Evolutionary conservation across 106 monocot species (phyloP).

Genomic region (Apostasia shenzhenica): DNA sequence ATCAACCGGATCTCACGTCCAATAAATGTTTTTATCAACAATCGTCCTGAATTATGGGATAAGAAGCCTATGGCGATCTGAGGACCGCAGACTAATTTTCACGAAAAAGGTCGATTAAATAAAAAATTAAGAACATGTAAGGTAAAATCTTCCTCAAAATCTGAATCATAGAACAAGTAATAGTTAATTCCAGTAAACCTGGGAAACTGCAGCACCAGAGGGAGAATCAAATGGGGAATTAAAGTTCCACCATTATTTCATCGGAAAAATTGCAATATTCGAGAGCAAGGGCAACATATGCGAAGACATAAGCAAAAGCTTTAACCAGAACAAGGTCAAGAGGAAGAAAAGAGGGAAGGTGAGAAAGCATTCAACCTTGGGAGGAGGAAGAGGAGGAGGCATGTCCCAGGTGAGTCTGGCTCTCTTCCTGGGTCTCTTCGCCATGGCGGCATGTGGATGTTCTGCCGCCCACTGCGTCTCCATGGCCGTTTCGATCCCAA

Average conservation of each 20-base stretch:
- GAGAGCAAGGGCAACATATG: background rate
- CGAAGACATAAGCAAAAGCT: background rate
- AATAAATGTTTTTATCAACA: background rate
- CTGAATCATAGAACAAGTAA: too few relatives aligned
- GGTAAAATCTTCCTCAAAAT: too few relatives aligned
- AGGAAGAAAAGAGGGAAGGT: background rate
- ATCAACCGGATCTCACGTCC: too few relatives aligned
- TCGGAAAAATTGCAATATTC: background rate
- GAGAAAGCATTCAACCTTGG: constrained; percentile 24
- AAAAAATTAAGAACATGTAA: background rate
- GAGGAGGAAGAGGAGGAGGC: constrained; percentile 39
- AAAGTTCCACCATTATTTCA: background rate
- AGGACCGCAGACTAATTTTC: background rate
- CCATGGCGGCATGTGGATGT: constrained; percentile 44
- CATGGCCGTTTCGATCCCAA: constrained; percentile 20
- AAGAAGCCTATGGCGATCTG: background rate
- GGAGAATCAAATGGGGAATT: background rate
- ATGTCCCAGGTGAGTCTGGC: constrained; percentile 67
- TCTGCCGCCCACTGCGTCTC: constrained; percentile 74
- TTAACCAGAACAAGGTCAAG: constrained; percentile 1
- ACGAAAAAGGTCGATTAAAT: background rate
- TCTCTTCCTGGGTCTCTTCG: constrained; percentile 70
- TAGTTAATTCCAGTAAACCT: too few relatives aligned
- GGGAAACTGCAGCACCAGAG: background rate
- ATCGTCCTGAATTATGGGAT: background rate